Evolutionary conservation across 805 yeast genomes (phyloP).

Genomic region (Lipomyces japonicus): DNA sequence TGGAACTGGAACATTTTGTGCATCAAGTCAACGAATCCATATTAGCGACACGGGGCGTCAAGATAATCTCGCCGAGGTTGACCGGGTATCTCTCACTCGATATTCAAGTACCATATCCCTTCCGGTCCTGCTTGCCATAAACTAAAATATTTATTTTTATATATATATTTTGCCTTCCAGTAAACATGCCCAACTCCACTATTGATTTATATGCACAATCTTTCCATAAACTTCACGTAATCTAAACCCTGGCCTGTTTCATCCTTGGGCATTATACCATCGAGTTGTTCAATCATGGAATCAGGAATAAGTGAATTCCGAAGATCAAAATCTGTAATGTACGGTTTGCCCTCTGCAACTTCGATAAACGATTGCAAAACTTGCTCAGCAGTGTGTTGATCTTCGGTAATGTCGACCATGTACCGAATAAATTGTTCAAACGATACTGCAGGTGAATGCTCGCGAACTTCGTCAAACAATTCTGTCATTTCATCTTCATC

Average conservation of each 20-base stretch:
- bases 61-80: constrained; percentile 4
- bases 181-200: background rate
- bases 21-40: constrained; percentile 1
- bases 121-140: background rate
- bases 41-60: constrained; percentile 4
- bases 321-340: constrained; percentile 42
- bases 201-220: constrained; percentile 13
- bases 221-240: constrained; percentile 34
- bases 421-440: constrained; percentile 38
- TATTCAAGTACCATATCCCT: constrained; percentile 10
- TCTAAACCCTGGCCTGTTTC: constrained; percentile 33
- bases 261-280: constrained; percentile 34
- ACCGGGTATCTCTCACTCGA: constrained; percentile 9
- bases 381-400: constrained; percentile 40
- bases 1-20: constrained; percentile 5
- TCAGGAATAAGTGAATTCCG: constrained; percentile 39
- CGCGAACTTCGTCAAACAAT: constrained; percentile 38
- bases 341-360: constrained; percentile 41
- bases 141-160: too few relatives aligned
- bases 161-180: too few relatives aligned
- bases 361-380: constrained; percentile 42
- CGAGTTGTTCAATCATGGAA: constrained; percentile 34
- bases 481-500: constrained; percentile 39
- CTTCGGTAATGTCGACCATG: constrained; percentile 42
- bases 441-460: constrained; percentile 31